Percentiles rank a stretch among this genome's conserved stretches.
Conservation (phyloP, 2,329 filamentous ascomycete genomes). For the Neonectria hederae region DNA sequence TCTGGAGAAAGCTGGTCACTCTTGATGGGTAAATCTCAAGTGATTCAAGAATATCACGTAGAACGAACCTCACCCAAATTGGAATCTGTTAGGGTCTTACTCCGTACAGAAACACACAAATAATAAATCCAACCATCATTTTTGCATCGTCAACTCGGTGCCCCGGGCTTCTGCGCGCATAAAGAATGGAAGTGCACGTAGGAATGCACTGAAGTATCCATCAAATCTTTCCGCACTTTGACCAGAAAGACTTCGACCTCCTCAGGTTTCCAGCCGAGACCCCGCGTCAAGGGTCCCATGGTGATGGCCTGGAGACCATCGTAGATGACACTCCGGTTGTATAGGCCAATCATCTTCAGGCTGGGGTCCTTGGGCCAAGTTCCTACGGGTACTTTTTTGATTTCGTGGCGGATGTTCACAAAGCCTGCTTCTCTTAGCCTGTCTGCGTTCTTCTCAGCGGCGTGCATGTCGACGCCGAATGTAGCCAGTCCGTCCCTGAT, state of each 20-base stretch:
- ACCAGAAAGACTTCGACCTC: slow-evolving; percentile 48
- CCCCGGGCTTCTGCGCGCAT: slow-evolving; percentile 23
- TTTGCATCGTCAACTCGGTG: not conserved
- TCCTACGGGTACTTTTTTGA: slow-evolving; percentile 58
- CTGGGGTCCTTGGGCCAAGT: slow-evolving; percentile 58
- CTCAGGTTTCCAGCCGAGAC: slow-evolving; percentile 45
- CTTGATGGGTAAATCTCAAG: no score
- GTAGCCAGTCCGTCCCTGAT: slow-evolving; percentile 41
- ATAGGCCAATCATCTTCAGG: slow-evolving; percentile 56
- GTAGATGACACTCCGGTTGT: slow-evolving; percentile 42
- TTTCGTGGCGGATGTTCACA: slow-evolving; percentile 49
- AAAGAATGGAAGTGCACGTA: slow-evolving; percentile 33
- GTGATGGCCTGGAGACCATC: slow-evolving; percentile 47
- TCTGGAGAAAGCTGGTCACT: no score
- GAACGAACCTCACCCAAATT: no score
- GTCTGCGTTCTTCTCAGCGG: slow-evolving; percentile 36
- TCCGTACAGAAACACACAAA: not conserved
- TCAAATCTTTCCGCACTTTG: slow-evolving; percentile 46
- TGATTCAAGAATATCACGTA: no score
- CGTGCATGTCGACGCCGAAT: slow-evolving; percentile 45
- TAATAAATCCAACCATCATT: not conserved
- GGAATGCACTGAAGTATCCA: slow-evolving; percentile 35
- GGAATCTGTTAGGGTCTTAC: no score
- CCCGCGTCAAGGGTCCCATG: slow-evolving; percentile 48
- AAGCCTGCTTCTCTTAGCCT: slow-evolving; percentile 51